Percentiles rank a stretch among this genome's conserved stretches.
Conservation (phyloP, 768 basidiomycete genomes). For the Gymnopilus junonius region DNA sequence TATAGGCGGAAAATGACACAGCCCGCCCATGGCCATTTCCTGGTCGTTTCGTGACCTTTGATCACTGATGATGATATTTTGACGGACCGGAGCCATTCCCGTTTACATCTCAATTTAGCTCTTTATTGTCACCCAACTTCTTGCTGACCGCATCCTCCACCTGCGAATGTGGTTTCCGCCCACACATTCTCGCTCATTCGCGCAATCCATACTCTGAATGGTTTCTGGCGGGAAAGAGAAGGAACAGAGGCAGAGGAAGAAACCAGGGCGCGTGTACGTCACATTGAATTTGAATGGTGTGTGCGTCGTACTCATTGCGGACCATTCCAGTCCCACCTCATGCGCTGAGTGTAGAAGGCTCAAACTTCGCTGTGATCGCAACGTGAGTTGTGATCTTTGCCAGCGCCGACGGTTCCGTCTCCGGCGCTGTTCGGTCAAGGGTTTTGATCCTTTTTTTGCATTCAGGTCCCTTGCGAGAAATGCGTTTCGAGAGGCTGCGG, state of each 20-base stretch:
- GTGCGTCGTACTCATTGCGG: slow-evolving; percentile 30
- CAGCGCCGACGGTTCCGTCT: slow-evolving; percentile 14
- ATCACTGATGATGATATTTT: slow-evolving; percentile 18
- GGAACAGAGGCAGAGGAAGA: slow-evolving; percentile 32
- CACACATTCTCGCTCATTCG: neutral
- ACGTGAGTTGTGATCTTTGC: slow-evolving; percentile 37
- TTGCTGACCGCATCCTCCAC: neutral
- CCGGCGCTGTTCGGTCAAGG: slow-evolving; percentile 14
- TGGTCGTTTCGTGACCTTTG: slow-evolving; percentile 1
- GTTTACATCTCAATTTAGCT: slow-evolving; percentile 1
- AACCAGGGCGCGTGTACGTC: slow-evolving; percentile 36
- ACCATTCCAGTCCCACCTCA: slow-evolving; percentile 44
- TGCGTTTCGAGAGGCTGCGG: slow-evolving; percentile 78
- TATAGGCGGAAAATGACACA: slow-evolving; percentile 23
- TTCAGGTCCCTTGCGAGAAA: slow-evolving; percentile 77
- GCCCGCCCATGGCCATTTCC: slow-evolving; percentile 13
- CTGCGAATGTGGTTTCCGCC: slow-evolving; percentile 6
- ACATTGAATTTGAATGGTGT: neutral
- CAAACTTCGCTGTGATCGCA: slow-evolving; percentile 69
- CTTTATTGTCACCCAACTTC: neutral
- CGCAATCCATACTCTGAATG: slow-evolving; percentile 13
- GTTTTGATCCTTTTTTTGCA: slow-evolving; percentile 1
- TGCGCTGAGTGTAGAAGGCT: slow-evolving; percentile 61
- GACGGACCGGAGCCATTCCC: slow-evolving; percentile 11
- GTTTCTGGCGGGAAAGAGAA: slow-evolving; percentile 30